phyloP scores from a whole-genome alignment of 2,329 filamentous ascomycete genomes.

The Eutypa lata region DNA sequence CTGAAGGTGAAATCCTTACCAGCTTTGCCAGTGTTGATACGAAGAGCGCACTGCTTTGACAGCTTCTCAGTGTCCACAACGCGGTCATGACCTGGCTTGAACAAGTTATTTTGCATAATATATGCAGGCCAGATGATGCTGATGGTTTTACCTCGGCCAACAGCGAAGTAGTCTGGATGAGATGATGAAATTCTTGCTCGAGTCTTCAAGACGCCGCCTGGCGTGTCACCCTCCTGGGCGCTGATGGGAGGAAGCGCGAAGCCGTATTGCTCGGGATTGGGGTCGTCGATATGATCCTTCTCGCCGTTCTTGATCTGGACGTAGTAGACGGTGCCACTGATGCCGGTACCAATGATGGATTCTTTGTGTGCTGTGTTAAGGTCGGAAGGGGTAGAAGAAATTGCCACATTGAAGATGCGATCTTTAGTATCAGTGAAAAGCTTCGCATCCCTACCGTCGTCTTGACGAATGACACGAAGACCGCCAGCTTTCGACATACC shows the following conservation, averaged over 20 bases:
- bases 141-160: conserved; percentile 93
- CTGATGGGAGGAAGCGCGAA: conserved; percentile 86
- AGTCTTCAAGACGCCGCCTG: conserved; percentile 91
- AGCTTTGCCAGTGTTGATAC: conserved; percentile 95
- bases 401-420: conserved; percentile 88
- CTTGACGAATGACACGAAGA: conserved; percentile 88
- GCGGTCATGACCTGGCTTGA: conserved; percentile 62
- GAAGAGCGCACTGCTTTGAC: conserved; percentile 80
- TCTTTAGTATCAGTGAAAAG: conserved; percentile 90
- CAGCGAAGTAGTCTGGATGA: conserved; percentile 91
- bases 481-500: conserved; percentile 91
- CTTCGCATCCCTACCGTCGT: conserved; percentile 87
- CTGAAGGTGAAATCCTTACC: conserved; percentile 98
- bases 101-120: conserved; percentile 60
- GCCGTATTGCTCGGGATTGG: conserved; percentile 77
- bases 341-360: conserved; percentile 84
- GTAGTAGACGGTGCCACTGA: conserved; percentile 98
- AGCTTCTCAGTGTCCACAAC: conserved; percentile 85
- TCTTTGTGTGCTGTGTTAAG: conserved; percentile 62
- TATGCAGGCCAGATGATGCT: conserved; percentile 75
- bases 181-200: conserved; percentile 84
- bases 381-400: conserved; percentile 66
- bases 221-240: conserved; percentile 83
- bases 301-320: conserved; percentile 73
- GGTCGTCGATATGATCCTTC: conserved; percentile 75